Evolutionary conservation across 768 basidiomycete species (phyloP), one percentile per base, ranked within the genome.

Genomic region (Pholiota conissans): DNA sequence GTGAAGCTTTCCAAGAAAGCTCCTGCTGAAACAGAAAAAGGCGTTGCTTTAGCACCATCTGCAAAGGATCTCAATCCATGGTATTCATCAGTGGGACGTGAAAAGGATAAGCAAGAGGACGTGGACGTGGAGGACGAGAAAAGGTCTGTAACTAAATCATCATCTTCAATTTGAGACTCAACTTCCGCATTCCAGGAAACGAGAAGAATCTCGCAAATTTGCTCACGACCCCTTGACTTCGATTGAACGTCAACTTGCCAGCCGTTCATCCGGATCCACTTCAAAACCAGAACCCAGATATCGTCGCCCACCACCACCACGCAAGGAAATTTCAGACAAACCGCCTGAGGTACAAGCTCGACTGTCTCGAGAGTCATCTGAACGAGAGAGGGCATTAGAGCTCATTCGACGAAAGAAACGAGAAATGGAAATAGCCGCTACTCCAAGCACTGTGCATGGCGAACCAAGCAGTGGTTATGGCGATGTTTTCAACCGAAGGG

Each of bases 61-160:
- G 81, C 77, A 5, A 88, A 91, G 64, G 92, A 94, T 60, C 80
- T 91, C 10, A 86, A 84, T 22, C 91, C 91, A 5, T 94, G 91
- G 91, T 94, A 94, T 68, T 79, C 79, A 14, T 71, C 70, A 45
- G 61, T 64, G 4, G 26, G 60, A 10, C 63, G 71, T 51, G 67
- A 69, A 5, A 34, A 64, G 28, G 60, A 71, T 52, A 67, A 69
- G 5, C 29, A 64, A 29, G 60, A 61, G 3, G 59, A 70, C n/a
- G n/a, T n/a, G 13, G 73, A 75, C 42, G 61, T 66, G 1, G 63
- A 66, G 46, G 76, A 81, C 2, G 76, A 78, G 55, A 69, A 66
- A 59, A 39, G 27, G 55, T 52, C 24, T 29, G 55, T 42, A n/a
- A 45, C 11, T 3, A 20, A 3, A 9, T 45, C 9, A 1, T 3